These are phyloP conservation scores for Cornus controversa DNA, from an alignment of 148 eudicot species.

Conservation along the genomic window DNA sequence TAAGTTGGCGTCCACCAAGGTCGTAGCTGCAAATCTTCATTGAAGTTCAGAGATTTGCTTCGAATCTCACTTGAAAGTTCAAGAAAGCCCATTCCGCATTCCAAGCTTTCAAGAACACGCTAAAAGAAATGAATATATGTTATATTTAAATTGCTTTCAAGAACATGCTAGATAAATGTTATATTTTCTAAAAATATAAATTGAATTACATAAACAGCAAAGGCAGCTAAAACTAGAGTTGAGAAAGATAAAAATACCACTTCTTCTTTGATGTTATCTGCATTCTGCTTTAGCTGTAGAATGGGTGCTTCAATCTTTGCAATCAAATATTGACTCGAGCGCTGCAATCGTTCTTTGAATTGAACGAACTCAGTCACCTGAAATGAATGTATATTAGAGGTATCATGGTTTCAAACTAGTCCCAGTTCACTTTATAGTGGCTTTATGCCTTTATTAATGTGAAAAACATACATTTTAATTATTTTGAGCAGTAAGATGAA, in stretches of 20 bases:
- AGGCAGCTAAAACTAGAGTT: background rate
- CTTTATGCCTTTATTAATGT: background rate
- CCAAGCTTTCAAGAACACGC: conserved; percentile 63
- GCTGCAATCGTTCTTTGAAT: conserved; percentile 83
- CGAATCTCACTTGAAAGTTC: conserved; percentile 65
- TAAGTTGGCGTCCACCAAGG: conserved; percentile 99
- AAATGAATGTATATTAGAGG: conserved; percentile 11
- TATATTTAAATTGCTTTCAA: conserved; percentile 46
- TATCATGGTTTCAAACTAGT: background rate
- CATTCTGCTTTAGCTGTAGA: conserved; percentile 72
- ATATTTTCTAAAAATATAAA: conserved; percentile 10
- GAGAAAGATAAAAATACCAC: conserved; percentile 50
- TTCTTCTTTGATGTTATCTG: conserved; percentile 64
- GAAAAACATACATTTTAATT: background rate
- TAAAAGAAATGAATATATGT: conserved; percentile 23
- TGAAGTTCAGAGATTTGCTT: conserved; percentile 68
- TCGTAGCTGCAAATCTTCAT: conserved; percentile 78
- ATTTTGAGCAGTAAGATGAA: background rate
- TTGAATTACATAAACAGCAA: background rate
- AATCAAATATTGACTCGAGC: conserved; percentile 74
- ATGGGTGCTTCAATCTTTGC: conserved; percentile 81
- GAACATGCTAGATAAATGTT: conserved; percentile 39
- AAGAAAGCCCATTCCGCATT: conserved; percentile 55
- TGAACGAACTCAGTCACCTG: conserved; percentile 96
- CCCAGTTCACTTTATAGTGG: background rate